Conservation (phyloP, 208 protist species). For the Trypanosoma avium region DNA sequence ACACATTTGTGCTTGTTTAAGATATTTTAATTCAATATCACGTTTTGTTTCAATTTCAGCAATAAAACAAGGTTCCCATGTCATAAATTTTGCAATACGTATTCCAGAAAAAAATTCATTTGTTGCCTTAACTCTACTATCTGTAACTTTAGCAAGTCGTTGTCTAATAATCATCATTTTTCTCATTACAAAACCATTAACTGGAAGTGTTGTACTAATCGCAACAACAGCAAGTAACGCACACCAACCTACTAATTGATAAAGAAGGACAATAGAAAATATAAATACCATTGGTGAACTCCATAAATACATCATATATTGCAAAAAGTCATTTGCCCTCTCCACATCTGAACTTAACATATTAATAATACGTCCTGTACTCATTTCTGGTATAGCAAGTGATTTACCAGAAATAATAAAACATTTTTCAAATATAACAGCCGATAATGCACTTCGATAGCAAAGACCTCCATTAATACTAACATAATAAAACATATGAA, state of each 20-base stretch:
- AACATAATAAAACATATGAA: constrained; percentile 63
- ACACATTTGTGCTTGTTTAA: constrained; percentile 26
- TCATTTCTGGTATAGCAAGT: constrained; percentile 44
- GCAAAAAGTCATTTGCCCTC: constrained; percentile 44
- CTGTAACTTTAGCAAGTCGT: constrained; percentile 36
- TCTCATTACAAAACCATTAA: constrained; percentile 38
- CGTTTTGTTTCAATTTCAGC: constrained; percentile 28
- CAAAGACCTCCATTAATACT: constrained; percentile 18
- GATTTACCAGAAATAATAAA: constrained; percentile 33
- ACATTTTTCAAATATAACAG: constrained; percentile 64
- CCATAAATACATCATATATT: constrained; percentile 47
- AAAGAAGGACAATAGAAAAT: constrained; percentile 31
- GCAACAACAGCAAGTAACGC: constrained; percentile 51
- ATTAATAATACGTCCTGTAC: constrained; percentile 71
- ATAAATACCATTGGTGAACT: constrained; percentile 48
- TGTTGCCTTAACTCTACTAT: constrained; percentile 69
- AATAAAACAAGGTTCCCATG: constrained; percentile 65
- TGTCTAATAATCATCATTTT: constrained; percentile 18
- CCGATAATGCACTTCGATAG: constrained; percentile 19
- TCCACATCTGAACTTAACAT: constrained; percentile 66
- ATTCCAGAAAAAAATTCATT: constrained; percentile 86
- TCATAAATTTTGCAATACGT: constrained; percentile 83
- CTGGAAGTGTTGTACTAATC: constrained; percentile 42
- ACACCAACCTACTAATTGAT: constrained; percentile 33
- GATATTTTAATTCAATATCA: constrained; percentile 30